phyloP scores from a whole-genome alignment of 805 yeast species.

The Vanderwaltozyma verrucispora region DNA sequence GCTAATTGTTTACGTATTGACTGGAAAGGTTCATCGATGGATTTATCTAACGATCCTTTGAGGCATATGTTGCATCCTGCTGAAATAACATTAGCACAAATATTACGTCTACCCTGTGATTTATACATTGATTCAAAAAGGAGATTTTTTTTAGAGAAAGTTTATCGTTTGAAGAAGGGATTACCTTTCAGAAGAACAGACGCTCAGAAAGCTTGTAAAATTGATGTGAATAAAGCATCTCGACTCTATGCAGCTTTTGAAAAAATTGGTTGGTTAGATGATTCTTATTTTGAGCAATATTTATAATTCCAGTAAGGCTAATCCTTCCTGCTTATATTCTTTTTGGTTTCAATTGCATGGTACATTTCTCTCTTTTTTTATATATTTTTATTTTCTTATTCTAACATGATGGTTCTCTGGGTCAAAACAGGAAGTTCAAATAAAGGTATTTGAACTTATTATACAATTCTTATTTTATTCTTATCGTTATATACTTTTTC shows the following conservation, averaged over 20 bases:
- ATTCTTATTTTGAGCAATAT: constrained; percentile 59
- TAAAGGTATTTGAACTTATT: neutral
- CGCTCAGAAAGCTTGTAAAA: constrained; percentile 93
- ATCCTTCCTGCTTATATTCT: too few species aligned
- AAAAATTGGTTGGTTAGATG: constrained; percentile 83
- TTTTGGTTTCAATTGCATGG: too few species aligned
- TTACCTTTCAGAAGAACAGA: constrained; percentile 88
- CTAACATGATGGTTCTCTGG: neutral
- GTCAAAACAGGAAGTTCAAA: too few species aligned
- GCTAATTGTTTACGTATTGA: constrained; percentile 71
- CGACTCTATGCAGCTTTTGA: constrained; percentile 82
- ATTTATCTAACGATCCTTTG: constrained; percentile 66
- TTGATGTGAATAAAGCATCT: constrained; percentile 91
- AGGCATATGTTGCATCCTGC: constrained; percentile 73
- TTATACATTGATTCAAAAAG: constrained; percentile 71
- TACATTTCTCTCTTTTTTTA: neutral
- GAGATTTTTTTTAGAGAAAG: constrained; percentile 80
- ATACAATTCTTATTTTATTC: neutral
- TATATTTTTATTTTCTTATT: neutral
- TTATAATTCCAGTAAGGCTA: too few species aligned
- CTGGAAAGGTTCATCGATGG: constrained; percentile 98
- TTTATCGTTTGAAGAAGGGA: constrained; percentile 53
- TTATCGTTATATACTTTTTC: too few species aligned
- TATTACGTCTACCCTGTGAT: constrained; percentile 73
- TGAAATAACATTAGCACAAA: constrained; percentile 73